Conservation (phyloP, 495 filamentous ascomycete genomes). For the Aspergillus steynii region DNA sequence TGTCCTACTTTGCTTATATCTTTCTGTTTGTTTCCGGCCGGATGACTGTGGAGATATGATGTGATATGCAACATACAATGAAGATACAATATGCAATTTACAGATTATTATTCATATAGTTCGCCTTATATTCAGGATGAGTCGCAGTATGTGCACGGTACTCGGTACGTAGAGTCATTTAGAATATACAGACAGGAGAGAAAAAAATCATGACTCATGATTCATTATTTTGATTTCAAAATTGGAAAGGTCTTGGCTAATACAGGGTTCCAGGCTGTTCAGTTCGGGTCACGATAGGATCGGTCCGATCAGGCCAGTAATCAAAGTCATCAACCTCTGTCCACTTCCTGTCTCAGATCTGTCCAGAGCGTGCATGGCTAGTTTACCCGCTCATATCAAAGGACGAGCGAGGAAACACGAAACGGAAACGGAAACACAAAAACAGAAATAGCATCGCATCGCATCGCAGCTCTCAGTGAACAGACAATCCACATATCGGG, state of each 20-base stretch:
- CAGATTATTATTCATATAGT: too few relatives aligned
- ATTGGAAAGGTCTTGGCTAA: not conserved
- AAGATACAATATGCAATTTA: not conserved
- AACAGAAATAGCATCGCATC: too few relatives aligned
- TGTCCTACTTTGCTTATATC: not conserved
- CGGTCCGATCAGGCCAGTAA: not conserved
- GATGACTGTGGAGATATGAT: not conserved
- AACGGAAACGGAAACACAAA: too few relatives aligned
- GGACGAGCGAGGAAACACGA: too few relatives aligned
- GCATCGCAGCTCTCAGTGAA: too few relatives aligned
- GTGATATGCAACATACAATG: not conserved
- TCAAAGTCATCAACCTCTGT: too few relatives aligned
- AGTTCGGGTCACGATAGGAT: not conserved
- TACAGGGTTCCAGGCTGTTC: not conserved
- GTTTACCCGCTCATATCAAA: too few relatives aligned
- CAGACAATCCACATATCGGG: too few relatives aligned
- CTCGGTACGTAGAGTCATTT: too few relatives aligned
- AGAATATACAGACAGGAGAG: not conserved
- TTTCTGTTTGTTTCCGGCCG: not conserved
- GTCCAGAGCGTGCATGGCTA: not conserved
- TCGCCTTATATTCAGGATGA: too few relatives aligned
- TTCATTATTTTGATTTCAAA: conserved; percentile 9
- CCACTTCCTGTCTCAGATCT: not conserved
- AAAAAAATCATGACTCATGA: conserved; percentile 11
- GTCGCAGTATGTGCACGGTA: too few relatives aligned